Conservation (phyloP, 1,284 basidiomycete species). For the Cutaneotrichosporon cavernicola region DNA sequence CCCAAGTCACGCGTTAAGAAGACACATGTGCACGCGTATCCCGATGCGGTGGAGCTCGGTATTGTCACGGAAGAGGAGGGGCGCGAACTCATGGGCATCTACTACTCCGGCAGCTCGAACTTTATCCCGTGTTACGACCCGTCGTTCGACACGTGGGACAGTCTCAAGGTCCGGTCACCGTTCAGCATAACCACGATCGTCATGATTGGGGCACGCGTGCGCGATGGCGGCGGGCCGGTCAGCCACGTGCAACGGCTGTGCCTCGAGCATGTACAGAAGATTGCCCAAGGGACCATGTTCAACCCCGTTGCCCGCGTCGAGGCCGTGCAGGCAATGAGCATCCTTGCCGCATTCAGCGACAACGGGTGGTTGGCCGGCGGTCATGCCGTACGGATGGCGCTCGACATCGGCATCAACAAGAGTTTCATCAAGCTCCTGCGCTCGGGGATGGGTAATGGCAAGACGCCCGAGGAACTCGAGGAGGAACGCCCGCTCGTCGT, state of each 20-base stretch:
- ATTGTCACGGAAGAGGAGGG: constrained; percentile 76
- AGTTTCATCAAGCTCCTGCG: constrained; percentile 79
- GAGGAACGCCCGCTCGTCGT: constrained; percentile 77
- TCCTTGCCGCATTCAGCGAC: constrained; percentile 85
- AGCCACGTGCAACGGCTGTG: constrained; percentile 45
- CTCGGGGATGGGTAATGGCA: constrained; percentile 67
- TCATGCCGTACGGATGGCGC: constrained; percentile 88
- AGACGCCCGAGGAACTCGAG: constrained; percentile 57
- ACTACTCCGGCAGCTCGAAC: constrained; percentile 79
- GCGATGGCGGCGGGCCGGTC: constrained; percentile 68
- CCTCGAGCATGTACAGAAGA: constrained; percentile 72
- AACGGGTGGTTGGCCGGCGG: constrained; percentile 85
- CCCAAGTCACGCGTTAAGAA: constrained; percentile 34
- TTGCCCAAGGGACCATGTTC: constrained; percentile 70
- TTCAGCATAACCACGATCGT: constrained; percentile 68
- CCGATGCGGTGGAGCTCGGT: constrained; percentile 55
- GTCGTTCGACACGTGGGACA: constrained; percentile 72
- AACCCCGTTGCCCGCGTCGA: constrained; percentile 76
- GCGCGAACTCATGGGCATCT: constrained; percentile 76
- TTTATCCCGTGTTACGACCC: constrained; percentile 83
- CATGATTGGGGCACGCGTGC: constrained; percentile 81
- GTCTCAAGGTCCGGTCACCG: constrained; percentile 48
- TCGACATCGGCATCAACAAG: constrained; percentile 85
- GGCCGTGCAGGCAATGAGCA: constrained; percentile 83
- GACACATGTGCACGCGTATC: constrained; percentile 49